Evolutionary conservation across 2,329 filamentous ascomycete species (phyloP), one percentile per base, ranked within the genome.

Genomic region (Penicillium sp.): DNA sequence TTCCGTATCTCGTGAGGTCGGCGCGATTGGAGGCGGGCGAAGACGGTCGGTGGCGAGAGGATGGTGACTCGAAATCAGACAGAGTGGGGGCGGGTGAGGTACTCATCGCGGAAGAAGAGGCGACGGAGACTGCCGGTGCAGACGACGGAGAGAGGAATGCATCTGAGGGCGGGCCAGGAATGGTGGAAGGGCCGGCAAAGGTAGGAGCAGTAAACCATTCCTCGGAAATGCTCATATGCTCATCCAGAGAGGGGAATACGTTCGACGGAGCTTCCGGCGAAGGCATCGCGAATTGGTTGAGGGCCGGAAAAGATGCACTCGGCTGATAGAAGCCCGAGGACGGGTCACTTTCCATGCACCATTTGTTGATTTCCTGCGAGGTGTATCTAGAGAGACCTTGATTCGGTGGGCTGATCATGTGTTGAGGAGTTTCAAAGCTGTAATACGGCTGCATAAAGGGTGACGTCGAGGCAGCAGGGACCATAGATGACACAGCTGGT

Each of bases 1-100:
- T 61, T 2, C 70, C 71, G 53, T 70, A 73, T 43, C 65, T 60
- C 3, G 63, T 57, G 16, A 73, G 64, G 52, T 71, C 64, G 24
- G 53, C 47, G 18, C 58, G 47, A 34, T 58, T 61, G 16, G 53
- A 58, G 7, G 51, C 43, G 2, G 52, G 52, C 8, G 57, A 55
- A 4, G 50, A 36, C 24, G 46, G 51, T 42, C 15, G 21, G 47
- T 61, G 31, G 33, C 23, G 49, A 38, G 24, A 48, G 33, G 45
- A 49, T 15, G 34, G 52, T 29, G 38, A 46, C n/a, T 58, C 57
- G 26, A 59, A 53, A 34, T 63, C 59, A 8, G 59, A 59, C 38
- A 51, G 15, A 13, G 56, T 58, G 23, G 46, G 53, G 29, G 56
- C 43, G 10, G 57, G 59, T 0, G 59, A 63, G 13, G 53, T 48